phyloP scores from a whole-genome alignment of 192 early-diverging fungal species.

The Helicostylum pulchrum region DNA sequence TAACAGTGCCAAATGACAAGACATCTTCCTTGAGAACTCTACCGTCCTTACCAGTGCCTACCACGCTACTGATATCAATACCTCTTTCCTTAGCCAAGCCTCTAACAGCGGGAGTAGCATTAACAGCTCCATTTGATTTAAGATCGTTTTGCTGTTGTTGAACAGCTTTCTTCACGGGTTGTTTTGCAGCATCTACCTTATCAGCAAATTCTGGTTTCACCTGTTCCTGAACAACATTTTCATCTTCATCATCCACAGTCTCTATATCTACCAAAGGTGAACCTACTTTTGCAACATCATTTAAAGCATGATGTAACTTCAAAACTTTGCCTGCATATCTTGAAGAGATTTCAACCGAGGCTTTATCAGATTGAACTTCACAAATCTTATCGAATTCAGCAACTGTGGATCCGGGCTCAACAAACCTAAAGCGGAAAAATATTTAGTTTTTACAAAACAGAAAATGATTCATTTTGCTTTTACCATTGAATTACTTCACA shows the following conservation, averaged over 20 bases:
- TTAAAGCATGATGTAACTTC: conserved; percentile 77
- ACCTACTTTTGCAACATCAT: conserved; percentile 92
- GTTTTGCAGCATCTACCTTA: no score
- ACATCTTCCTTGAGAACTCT: conserved; percentile 95
- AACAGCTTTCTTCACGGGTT: not conserved
- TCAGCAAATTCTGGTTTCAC: not conserved
- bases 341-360: conserved; percentile 97
- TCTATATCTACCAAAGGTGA: conserved; percentile 59
- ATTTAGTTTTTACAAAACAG: no score
- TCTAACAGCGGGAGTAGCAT: conserved; percentile 90
- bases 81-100: conserved; percentile 75
- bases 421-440: conserved; percentile 62
- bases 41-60: conserved; percentile 80
- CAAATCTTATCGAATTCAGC: conserved; percentile 93
- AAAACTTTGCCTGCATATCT: conserved; percentile 84
- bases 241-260: conserved; percentile 31
- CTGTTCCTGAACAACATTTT: not conserved
- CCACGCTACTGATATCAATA: conserved; percentile 70
- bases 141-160: not conserved
- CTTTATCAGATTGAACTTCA: conserved; percentile 98
- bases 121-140: conserved; percentile 20
- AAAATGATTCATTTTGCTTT: not conserved
- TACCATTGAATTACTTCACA: conserved; percentile 98
- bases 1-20: conserved; percentile 45
- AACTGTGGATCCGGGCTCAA: conserved; percentile 86